phyloP scores from a whole-genome alignment of 2,329 filamentous ascomycete species.

The Pyrenophora seminiperda region DNA sequence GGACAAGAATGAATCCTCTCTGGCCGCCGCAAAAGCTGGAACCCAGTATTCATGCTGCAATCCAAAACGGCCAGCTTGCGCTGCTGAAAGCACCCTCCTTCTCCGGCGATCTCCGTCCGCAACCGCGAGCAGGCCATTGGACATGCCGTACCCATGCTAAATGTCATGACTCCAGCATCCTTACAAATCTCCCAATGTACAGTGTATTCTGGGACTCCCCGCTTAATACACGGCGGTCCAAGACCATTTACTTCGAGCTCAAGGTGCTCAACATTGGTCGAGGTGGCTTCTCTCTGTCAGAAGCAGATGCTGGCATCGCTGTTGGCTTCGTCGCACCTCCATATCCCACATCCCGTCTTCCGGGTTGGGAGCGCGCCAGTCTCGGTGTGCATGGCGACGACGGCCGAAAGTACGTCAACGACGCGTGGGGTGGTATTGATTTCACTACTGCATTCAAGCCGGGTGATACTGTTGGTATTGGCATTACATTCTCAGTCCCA shows the following conservation, averaged over 20 bases:
- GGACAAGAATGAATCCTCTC: constrained; percentile 68
- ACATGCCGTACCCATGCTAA: constrained; percentile 52
- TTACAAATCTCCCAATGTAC: constrained; percentile 73
- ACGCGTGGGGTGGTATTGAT: constrained; percentile 71
- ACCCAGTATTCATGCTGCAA: constrained; percentile 54
- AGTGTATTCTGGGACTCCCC: constrained; percentile 63
- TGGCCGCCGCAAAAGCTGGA: constrained; percentile 59
- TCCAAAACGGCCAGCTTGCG: constrained; percentile 58
- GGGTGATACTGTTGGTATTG: constrained; percentile 72
- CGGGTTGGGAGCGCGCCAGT: constrained; percentile 79
- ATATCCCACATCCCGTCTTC: constrained; percentile 77
- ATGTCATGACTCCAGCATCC: constrained; percentile 65
- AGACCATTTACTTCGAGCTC: constrained; percentile 75
- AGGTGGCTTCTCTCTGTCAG: constrained; percentile 32
- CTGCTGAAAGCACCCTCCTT: constrained; percentile 41
- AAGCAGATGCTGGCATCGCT: constrained; percentile 63
- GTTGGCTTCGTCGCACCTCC: constrained; percentile 75
- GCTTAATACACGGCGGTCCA: constrained; percentile 58
- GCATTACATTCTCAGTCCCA: constrained; percentile 64
- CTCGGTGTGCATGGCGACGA: constrained; percentile 81
- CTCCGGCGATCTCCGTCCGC: constrained; percentile 51
- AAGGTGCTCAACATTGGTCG: constrained; percentile 56
- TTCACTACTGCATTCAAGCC: constrained; percentile 68
- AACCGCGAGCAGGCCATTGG: constrained; percentile 49
- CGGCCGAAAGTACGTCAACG: constrained; percentile 75